These are phyloP conservation scores for Penicillium flavigenum DNA, from an alignment of 495 filamentous ascomycete species.

Conservation along the genomic window DNA sequence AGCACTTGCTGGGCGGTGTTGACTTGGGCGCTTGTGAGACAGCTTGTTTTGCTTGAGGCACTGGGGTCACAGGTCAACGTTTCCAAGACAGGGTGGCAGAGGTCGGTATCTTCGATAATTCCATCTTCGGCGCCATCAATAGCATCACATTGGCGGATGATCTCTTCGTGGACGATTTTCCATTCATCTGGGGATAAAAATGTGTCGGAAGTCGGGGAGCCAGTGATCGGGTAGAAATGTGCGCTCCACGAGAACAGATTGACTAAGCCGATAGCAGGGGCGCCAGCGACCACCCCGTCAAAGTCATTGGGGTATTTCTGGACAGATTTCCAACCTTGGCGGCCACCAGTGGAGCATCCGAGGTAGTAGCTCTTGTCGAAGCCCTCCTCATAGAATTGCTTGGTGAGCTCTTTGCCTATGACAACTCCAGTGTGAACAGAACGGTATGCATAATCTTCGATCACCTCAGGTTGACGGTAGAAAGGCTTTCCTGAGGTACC, in stretches of 20 bases:
- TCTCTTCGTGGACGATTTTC: conserved; percentile 53
- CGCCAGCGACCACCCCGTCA: conserved; percentile 66
- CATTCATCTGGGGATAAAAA: conserved; percentile 55
- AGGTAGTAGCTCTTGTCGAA: conserved; percentile 54
- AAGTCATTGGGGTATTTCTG: conserved; percentile 55
- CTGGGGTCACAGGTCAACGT: conserved; percentile 50
- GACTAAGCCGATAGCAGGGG: conserved; percentile 51
- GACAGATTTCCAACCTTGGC: conserved; percentile 52
- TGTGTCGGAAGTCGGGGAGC: conserved; percentile 43
- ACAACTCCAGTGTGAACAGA: conserved; percentile 53
- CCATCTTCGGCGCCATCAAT: conserved; percentile 71
- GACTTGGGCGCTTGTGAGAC: conserved; percentile 58
- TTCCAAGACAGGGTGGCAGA: conserved; percentile 56
- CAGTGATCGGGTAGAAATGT: conserved; percentile 51
- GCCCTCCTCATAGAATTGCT: conserved; percentile 46
- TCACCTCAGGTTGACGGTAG: conserved; percentile 49
- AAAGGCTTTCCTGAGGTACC: conserved; percentile 53
- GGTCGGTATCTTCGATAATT: conserved; percentile 55
- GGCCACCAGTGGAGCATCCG: conserved; percentile 57
- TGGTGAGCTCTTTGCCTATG: conserved; percentile 49
- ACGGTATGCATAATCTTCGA: conserved; percentile 51
- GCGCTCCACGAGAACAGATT: conserved; percentile 56
- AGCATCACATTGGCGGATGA: conserved; percentile 63
- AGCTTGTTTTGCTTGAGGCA: conserved; percentile 37
- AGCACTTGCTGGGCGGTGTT: conserved; percentile 55